Evolutionary conservation across 441 rosid genomes (phyloP).

Genomic region (Erodium trifolium): DNA sequence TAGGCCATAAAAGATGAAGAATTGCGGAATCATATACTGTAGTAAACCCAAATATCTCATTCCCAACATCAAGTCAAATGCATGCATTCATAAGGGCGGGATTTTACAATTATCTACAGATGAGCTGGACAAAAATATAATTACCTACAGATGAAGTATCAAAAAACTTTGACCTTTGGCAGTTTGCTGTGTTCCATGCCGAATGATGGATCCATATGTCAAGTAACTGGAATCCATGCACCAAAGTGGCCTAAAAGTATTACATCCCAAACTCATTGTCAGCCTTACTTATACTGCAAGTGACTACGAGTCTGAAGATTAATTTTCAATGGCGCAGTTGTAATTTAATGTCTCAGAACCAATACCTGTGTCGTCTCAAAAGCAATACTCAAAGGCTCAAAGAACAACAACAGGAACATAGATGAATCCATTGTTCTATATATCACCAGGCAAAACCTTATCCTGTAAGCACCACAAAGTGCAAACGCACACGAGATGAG

Average conservation of each 20-base stretch:
- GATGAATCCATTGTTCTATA: conserved; percentile 55
- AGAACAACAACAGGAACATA: conserved; percentile 69
- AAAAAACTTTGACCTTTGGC: conserved; percentile 59
- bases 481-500: not conserved
- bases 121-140: too few relatives aligned
- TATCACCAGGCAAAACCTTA: conserved; percentile 57
- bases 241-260: conserved; percentile 63
- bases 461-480: conserved; percentile 45
- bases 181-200: conserved; percentile 45
- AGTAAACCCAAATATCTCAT: conserved; percentile 14
- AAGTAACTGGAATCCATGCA: conserved; percentile 94
- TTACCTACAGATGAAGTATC: conserved; percentile 67
- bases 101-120: conserved; percentile 17
- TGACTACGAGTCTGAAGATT: conserved; percentile 2
- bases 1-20: not conserved
- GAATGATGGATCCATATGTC: conserved; percentile 87
- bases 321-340: not conserved
- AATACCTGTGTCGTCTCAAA: conserved; percentile 96
- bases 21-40: conserved; percentile 10
- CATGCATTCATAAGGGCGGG: conserved; percentile 13
- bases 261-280: conserved; percentile 13
- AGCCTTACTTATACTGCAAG: conserved; percentile 9
- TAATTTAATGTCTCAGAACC: conserved; percentile 7
- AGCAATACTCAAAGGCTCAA: conserved; percentile 92
- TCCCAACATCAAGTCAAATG: conserved; percentile 8